A percentile compares a stretch with the other conserved stretches of the same genome.
Evolutionary conservation across 2,329 filamentous ascomycete species (phyloP).

Genomic region (Cladophialophora chaetospira): DNA sequence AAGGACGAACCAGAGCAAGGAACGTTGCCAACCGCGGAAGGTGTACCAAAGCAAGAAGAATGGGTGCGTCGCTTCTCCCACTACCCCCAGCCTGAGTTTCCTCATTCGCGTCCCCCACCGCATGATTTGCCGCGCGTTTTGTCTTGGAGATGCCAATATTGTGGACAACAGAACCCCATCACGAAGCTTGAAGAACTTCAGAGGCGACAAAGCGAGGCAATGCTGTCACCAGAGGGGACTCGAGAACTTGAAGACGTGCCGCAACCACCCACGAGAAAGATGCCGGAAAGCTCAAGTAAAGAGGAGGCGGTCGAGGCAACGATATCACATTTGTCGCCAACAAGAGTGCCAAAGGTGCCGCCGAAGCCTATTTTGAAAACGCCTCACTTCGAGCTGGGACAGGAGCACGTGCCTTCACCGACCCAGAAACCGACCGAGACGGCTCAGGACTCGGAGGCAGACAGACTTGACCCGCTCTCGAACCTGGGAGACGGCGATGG

Average conservation of each 20-base stretch:
- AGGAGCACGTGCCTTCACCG: constrained; percentile 7
- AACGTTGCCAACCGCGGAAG: constrained; percentile 72
- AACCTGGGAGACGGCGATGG: background rate
- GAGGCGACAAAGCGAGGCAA: constrained; percentile 64
- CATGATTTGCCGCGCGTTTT: constrained; percentile 34
- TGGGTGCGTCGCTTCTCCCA: constrained; percentile 74
- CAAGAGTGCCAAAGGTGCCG: constrained; percentile 22
- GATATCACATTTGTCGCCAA: constrained; percentile 21
- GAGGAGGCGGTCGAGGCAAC: constrained; percentile 27
- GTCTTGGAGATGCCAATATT: constrained; percentile 37
- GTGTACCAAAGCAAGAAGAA: constrained; percentile 82
- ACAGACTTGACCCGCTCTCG: background rate
- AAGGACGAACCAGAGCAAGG: constrained; percentile 56
- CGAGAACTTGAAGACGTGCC: constrained; percentile 18
- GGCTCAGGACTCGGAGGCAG: background rate
- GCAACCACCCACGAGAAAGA: constrained; percentile 33
- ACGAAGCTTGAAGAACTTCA: constrained; percentile 70
- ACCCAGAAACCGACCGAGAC: background rate
- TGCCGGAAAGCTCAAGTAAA: constrained; percentile 32
- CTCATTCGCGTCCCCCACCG: constrained; percentile 27
- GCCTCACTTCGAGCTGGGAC: constrained; percentile 30
- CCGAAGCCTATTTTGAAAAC: constrained; percentile 34
- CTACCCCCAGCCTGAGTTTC: constrained; percentile 35
- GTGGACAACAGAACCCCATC: constrained; percentile 65
- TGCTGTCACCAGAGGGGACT: constrained; percentile 44